Evolutionary conservation across 2,329 filamentous ascomycete species (phyloP).

Genomic region (Arachnomyces sp.): DNA sequence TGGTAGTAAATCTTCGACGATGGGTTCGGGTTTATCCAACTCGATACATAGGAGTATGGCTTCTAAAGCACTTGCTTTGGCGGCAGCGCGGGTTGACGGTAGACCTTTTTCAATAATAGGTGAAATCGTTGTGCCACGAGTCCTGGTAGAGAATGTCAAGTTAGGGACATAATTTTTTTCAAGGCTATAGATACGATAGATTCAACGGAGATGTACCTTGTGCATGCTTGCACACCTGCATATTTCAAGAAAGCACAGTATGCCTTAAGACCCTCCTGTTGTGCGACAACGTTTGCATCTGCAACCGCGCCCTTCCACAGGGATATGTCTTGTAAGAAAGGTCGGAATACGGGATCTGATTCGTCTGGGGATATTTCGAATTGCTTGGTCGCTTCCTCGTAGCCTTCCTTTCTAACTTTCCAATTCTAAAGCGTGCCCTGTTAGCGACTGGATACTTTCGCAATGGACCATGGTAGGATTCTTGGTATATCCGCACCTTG

Average conservation of each 20-base stretch:
- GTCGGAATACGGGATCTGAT: constrained; percentile 73
- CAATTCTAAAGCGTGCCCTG: constrained; percentile 54
- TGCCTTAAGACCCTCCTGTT: constrained; percentile 82
- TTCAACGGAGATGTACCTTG: constrained; percentile 44
- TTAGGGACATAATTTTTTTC: not conserved
- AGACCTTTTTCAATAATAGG: constrained; percentile 88
- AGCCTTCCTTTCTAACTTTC: constrained; percentile 94
- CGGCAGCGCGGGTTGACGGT: constrained; percentile 76
- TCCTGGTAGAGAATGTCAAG: constrained; percentile 41
- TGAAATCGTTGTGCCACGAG: constrained; percentile 64
- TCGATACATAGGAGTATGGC: constrained; percentile 84
- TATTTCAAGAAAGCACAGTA: constrained; percentile 90
- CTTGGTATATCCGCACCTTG: constrained; percentile 49
- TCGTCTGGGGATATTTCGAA: constrained; percentile 83
- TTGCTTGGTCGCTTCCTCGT: constrained; percentile 82
- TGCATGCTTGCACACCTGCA: constrained; percentile 69
- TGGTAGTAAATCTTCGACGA: constrained; percentile 85
- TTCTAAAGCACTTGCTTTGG: constrained; percentile 80
- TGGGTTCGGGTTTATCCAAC: constrained; percentile 72
- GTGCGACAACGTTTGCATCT: constrained; percentile 94
- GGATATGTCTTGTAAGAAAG: constrained; percentile 75
- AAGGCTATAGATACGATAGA: not conserved
- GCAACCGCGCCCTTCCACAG: constrained; percentile 89
- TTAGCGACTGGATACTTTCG: constrained; percentile 13
- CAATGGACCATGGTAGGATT: not conserved